Base-by-base conservation (phyloP, 2,329 filamentous ascomycete species). In the Scytalidium lignicola region DNA sequence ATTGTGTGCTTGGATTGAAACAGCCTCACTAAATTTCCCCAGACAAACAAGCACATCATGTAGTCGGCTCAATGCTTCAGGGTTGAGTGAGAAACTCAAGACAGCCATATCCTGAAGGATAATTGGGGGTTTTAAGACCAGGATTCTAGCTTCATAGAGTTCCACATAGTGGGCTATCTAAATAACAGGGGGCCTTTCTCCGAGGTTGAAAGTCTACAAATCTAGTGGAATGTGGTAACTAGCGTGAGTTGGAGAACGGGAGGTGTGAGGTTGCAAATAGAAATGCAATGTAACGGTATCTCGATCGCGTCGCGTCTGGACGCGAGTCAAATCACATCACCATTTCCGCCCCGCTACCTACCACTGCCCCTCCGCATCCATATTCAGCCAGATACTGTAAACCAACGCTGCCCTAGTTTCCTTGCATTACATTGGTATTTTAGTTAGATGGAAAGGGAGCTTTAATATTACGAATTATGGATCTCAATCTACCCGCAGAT, bases 1-100 rank as follows among this genome's bases (percentile, higher is more conserved):
- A 44, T 64, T 48, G 45, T 49, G 51, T 28, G 55, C 51, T 65
- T 91, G 88, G 39, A 92, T 74, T 21, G 82, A 86, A 18, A 92
- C 86, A 42, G 85, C 80, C 58, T 92, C 88, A 64, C 84, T 87
- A 70, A 92, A 91, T 66, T 89, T 90, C 61, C 80, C 79, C 21
- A 92, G 75, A 65, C 88, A 92, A 19, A 82, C 74, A 49, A 92
- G 76, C 20, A 83, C 78, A 65, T 91, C 88, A 58, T 89, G 85
- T 41, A 92, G 73, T 44, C 79, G 80, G 6, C 75, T 74, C 41
- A 89, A 81, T 26, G 84, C 84, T 57, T 90, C 86, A 49, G 88
- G 86, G 58, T 77, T 86, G 47, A 92, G 72, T 0, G 85, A 86
- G 62, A 91, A 90, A 52, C 76, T 83, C 50, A 91, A 68, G n/a